phyloP scores from a whole-genome alignment of 1,139 yeast genomes.

The Geotrichum restrictum region DNA sequence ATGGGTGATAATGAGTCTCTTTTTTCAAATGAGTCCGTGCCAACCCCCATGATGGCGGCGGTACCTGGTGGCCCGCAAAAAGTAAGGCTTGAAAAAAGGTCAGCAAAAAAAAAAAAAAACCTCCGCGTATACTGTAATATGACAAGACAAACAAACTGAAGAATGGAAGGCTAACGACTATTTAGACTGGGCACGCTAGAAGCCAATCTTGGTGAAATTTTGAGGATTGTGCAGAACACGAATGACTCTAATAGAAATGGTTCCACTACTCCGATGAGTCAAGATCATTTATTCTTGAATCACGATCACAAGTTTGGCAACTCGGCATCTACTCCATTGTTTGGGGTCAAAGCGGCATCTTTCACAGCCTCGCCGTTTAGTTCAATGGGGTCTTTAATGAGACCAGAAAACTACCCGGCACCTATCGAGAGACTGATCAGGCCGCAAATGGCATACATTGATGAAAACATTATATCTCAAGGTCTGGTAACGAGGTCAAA shows the following conservation, averaged over 20 bases:
- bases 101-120: conserved; percentile 11
- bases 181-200: conserved; percentile 3
- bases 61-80: not conserved
- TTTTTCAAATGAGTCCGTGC: not conserved
- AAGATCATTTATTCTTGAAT: conserved; percentile 10
- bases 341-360: conserved; percentile 45
- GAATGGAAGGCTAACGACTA: conserved; percentile 19
- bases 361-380: conserved; percentile 51
- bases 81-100: conserved; percentile 15
- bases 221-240: conserved; percentile 1
- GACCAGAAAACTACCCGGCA: conserved; percentile 40
- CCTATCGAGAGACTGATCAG: conserved; percentile 46
- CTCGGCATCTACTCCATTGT: conserved; percentile 33
- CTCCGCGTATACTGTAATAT: too few species aligned
- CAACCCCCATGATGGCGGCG: not conserved
- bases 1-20: conserved; percentile 17
- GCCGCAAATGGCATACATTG: conserved; percentile 36
- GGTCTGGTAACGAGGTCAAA: conserved; percentile 52
- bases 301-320: conserved; percentile 20
- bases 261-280: not conserved
- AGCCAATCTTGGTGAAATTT: conserved; percentile 5
- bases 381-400: conserved; percentile 42
- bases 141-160: conserved; percentile 31
- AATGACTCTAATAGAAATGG: not conserved
- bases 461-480: conserved; percentile 46